Conservation (phyloP, 1,284 basidiomycete species). For the Rhodotorula sp. region DNA sequence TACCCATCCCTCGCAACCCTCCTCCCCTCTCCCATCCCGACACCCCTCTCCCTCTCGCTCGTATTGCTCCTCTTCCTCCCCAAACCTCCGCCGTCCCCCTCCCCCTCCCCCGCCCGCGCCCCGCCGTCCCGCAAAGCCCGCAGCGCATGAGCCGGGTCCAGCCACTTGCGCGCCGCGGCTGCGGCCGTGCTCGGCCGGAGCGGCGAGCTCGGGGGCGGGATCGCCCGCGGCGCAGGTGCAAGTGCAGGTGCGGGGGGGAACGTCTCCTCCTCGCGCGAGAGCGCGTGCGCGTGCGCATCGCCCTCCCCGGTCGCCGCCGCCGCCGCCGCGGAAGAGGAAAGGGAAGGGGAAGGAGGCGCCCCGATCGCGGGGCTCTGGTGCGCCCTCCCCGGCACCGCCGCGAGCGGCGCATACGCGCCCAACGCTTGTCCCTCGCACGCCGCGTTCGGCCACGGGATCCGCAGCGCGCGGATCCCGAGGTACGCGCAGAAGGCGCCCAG, state of each 20-base stretch:
- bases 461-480: conserved; percentile 41
- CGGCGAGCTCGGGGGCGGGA: not conserved
- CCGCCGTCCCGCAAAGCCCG: not conserved
- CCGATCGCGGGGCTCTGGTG: conserved; percentile 3
- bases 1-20: not conserved
- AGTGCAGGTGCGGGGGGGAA: not conserved
- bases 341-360: not conserved
- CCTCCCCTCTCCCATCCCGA: not conserved
- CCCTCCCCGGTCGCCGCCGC: not conserved
- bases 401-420: not conserved
- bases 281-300: not conserved
- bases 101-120: not conserved
- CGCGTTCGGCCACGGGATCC: conserved; percentile 35
- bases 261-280: conserved; percentile 14
- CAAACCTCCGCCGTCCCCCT: conserved; percentile 8
- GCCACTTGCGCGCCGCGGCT: not conserved
- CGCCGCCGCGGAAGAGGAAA: too few species aligned
- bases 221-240: not conserved
- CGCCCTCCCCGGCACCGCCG: not conserved
- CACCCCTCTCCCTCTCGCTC: conserved; percentile 24
- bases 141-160: conserved; percentile 1
- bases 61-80: conserved; percentile 31
- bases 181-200: not conserved
- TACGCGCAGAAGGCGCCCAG: conserved; percentile 34
- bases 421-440: conserved; percentile 25